phyloP scores from a whole-genome alignment of 1,139 yeast species.

The Geotrichum phurueaensis region DNA sequence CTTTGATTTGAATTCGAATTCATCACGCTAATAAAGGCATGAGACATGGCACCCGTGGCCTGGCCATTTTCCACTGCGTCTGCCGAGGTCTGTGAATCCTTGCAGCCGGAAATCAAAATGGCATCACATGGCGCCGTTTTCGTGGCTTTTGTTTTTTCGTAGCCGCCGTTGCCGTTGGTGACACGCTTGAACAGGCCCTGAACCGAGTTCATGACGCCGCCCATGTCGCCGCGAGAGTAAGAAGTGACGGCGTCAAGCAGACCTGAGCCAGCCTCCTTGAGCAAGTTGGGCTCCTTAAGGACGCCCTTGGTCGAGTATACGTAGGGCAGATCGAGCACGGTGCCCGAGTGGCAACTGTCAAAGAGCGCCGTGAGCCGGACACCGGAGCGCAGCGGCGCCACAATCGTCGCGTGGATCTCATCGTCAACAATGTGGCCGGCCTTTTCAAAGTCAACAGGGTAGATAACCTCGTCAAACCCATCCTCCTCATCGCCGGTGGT shows the following conservation, averaged over 20 bases:
- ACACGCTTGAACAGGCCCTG: constrained; percentile 48
- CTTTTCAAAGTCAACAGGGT: constrained; percentile 78
- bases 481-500: constrained; percentile 85
- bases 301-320: constrained; percentile 88
- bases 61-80: constrained; percentile 74
- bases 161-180: constrained; percentile 33
- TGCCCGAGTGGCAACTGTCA: constrained; percentile 93
- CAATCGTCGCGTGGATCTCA: constrained; percentile 76
- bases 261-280: constrained; percentile 78
- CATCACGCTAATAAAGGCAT: constrained; percentile 74
- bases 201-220: constrained; percentile 48
- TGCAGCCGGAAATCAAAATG: constrained; percentile 80
- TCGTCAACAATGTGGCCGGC: constrained; percentile 79
- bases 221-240: constrained; percentile 64
- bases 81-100: constrained; percentile 74
- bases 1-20: constrained; percentile 63
- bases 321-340: constrained; percentile 83
- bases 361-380: constrained; percentile 81
- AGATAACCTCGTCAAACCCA: constrained; percentile 84
- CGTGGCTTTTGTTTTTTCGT: constrained; percentile 43
- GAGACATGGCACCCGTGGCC: constrained; percentile 92
- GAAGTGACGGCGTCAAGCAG: constrained; percentile 64
- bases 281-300: constrained; percentile 79
- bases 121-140: constrained; percentile 88
- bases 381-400: constrained; percentile 70